A percentile compares a stretch with the other conserved stretches of the same genome.
Conservation (phyloP, 1,284 basidiomycete species). For the Volvariella surrecta region DNA sequence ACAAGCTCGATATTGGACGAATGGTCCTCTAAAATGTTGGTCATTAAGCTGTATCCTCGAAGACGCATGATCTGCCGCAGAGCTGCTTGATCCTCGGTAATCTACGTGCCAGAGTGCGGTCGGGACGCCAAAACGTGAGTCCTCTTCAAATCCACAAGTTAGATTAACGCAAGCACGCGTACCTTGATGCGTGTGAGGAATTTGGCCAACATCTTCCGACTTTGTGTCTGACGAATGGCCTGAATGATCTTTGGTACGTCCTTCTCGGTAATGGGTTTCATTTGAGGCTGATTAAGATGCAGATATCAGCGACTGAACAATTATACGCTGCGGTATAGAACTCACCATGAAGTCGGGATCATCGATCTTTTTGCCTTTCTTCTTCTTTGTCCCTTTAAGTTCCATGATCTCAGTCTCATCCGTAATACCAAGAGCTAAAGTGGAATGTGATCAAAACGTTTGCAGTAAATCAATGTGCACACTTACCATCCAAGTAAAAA, state of each 20-base stretch:
- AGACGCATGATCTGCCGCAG: slow-evolving; percentile 86
- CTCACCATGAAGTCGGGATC: slow-evolving; percentile 81
- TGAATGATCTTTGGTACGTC: slow-evolving; percentile 90
- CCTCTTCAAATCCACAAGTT: background rate
- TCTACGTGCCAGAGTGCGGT: too few relatives aligned
- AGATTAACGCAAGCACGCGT: slow-evolving; percentile 11
- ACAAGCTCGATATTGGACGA: slow-evolving; percentile 67
- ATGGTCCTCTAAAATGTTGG: slow-evolving; percentile 80
- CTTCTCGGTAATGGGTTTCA: slow-evolving; percentile 69
- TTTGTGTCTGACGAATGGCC: slow-evolving; percentile 86
- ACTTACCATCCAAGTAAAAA: slow-evolving; percentile 82
- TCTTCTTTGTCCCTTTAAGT: slow-evolving; percentile 86
- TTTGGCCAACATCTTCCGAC: slow-evolving; percentile 76
- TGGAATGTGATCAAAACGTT: slow-evolving; percentile 5
- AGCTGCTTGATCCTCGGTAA: slow-evolving; percentile 77
- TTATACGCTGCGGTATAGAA: slow-evolving; percentile 5
- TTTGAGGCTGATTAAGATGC: slow-evolving; percentile 38
- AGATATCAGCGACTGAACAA: slow-evolving; percentile 6
- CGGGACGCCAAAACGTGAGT: too few relatives aligned
- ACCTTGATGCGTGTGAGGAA: slow-evolving; percentile 85
- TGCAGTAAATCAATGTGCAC: slow-evolving; percentile 14
- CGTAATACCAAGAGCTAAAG: slow-evolving; percentile 84
- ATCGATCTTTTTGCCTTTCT: slow-evolving; percentile 87
- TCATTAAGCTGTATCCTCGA: slow-evolving; percentile 92
- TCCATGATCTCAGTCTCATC: slow-evolving; percentile 81